Conservation (phyloP, 1,139 yeast species). For the Diutina sp. region DNA sequence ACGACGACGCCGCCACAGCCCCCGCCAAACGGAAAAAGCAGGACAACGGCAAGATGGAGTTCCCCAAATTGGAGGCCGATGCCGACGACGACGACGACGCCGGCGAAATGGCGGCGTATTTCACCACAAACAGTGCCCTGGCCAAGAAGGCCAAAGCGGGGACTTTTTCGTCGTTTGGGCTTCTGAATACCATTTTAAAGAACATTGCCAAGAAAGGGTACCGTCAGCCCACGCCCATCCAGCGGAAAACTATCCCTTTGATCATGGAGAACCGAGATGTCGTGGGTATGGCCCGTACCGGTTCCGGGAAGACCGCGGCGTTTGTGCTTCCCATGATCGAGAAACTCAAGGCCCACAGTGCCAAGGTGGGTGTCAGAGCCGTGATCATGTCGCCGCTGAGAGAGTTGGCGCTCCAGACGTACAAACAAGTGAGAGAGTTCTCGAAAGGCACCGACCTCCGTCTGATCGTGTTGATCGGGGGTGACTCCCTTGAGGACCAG, state of each 20-base stretch:
- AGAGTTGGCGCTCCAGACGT: conserved; percentile 88
- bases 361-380: conserved; percentile 84
- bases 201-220: conserved; percentile 81
- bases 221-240: conserved; percentile 95
- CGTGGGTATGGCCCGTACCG: conserved; percentile 99
- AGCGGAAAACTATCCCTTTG: conserved; percentile 86
- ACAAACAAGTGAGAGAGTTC: conserved; percentile 81
- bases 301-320: conserved; percentile 98
- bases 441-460: conserved; percentile 75
- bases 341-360: conserved; percentile 66
- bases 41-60: conserved; percentile 13
- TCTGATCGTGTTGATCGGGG: conserved; percentile 78
- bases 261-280: conserved; percentile 83
- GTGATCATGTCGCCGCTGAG: conserved; percentile 84
- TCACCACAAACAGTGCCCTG: conserved; percentile 24
- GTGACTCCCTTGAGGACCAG: conserved; percentile 94
- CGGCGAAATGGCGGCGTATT: conserved; percentile 29
- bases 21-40: conserved; percentile 5
- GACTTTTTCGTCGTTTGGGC: conserved; percentile 81
- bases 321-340: conserved; percentile 90
- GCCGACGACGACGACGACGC: conserved; percentile 21
- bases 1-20: conserved; percentile 11
- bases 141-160: conserved; percentile 66
- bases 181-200: conserved; percentile 54
- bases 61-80: conserved; percentile 57